phyloP scores from a whole-genome alignment of 176 grass and related monocot genomes.

The Rhynchospora tenuis region DNA sequence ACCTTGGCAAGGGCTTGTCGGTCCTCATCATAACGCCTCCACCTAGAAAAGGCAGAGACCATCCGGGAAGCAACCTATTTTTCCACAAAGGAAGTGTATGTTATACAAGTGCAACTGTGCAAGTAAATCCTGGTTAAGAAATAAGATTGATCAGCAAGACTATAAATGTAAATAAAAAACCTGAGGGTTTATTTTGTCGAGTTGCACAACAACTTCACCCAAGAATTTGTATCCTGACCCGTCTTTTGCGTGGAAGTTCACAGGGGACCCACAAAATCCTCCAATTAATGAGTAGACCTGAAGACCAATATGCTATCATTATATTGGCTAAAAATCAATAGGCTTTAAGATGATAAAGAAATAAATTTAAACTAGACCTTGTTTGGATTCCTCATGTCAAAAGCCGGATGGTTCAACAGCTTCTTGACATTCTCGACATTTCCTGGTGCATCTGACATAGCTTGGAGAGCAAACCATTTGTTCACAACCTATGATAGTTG shows the following conservation, averaged over 20 bases:
- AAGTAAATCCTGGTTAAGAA: not conserved
- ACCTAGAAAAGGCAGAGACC: slow-evolving; percentile 88
- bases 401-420: slow-evolving; percentile 70
- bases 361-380: slow-evolving; percentile 44
- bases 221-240: slow-evolving; percentile 93
- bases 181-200: slow-evolving; percentile 98
- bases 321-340: not conserved
- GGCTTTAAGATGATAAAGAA: not conserved
- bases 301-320: not conserved
- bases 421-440: slow-evolving; percentile 79
- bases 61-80: slow-evolving; percentile 86
- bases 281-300: slow-evolving; percentile 90
- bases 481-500: slow-evolving; percentile 71
- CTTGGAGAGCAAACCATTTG: slow-evolving; percentile 99
- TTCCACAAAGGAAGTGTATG: not conserved
- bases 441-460: slow-evolving; percentile 82
- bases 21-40: slow-evolving; percentile 72
- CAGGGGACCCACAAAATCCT: slow-evolving; percentile 80
- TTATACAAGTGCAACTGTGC: not conserved
- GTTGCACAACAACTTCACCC: slow-evolving; percentile 89
- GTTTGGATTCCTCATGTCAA: slow-evolving; percentile 85
- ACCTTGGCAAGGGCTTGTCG: slow-evolving; percentile 91
- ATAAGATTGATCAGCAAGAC: not conserved
- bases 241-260: slow-evolving; percentile 98
- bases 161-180: slow-evolving; percentile 16